Evolutionary conservation across 2,329 filamentous ascomycete genomes (phyloP).

Genomic region (Beauveria sp.): DNA sequence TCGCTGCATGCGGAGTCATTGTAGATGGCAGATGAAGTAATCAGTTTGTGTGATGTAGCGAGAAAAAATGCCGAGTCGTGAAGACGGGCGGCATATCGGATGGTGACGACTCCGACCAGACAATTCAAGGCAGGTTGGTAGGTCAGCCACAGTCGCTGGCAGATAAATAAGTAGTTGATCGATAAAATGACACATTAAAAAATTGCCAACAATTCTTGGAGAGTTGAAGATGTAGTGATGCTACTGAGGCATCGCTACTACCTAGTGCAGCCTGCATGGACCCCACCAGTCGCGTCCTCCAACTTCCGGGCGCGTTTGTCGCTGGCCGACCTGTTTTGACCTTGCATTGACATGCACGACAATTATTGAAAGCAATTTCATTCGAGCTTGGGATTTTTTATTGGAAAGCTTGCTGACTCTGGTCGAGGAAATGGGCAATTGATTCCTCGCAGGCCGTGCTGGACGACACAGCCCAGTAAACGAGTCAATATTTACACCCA

Average conservation of each 20-base stretch:
- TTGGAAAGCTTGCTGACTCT: neutral
- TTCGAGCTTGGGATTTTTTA: too few species aligned
- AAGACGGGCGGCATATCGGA: too few species aligned
- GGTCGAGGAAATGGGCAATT: neutral
- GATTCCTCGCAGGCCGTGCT: neutral
- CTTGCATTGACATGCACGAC: neutral
- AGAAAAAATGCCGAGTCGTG: too few species aligned
- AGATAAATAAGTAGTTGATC: too few species aligned
- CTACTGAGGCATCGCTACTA: neutral
- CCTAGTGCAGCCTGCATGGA: neutral
- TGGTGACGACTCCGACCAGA: too few species aligned
- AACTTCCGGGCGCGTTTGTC: neutral
- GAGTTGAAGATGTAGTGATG: neutral
- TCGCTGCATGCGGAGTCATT: too few species aligned
- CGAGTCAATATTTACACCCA: neutral
- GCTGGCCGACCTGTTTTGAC: neutral
- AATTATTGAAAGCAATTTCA: too few species aligned
- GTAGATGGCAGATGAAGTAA: too few species aligned
- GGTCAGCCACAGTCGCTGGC: too few species aligned
- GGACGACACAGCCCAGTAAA: neutral
- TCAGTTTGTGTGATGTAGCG: too few species aligned
- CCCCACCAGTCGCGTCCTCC: neutral
- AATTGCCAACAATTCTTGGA: neutral
- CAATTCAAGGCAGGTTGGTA: too few species aligned
- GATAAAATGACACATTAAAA: too few species aligned